Percentiles rank a stretch among this genome's conserved stretches.
phyloP scores from a whole-genome alignment of 768 basidiomycete species.

The Hypholoma fasciculare region DNA sequence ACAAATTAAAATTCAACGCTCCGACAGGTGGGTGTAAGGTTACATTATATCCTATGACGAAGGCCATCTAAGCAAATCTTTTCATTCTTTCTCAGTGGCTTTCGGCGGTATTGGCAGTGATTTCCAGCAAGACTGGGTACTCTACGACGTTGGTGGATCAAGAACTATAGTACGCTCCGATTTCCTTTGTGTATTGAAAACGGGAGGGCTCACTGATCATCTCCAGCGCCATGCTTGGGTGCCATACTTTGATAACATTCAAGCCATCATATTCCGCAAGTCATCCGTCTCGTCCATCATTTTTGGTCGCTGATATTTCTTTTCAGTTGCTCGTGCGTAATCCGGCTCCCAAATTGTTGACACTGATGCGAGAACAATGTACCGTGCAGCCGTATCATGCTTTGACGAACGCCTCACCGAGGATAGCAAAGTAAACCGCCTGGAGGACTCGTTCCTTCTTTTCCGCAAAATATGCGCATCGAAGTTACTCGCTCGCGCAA shows the following conservation, averaged over 20 bases:
- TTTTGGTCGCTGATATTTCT: constrained; percentile 14
- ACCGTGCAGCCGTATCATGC: constrained; percentile 38
- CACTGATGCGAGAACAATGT: constrained; percentile 21
- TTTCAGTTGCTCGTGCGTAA: constrained; percentile 51
- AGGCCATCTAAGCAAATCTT: not conserved
- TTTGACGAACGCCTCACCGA: constrained; percentile 52
- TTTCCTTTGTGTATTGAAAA: not conserved
- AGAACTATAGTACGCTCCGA: constrained; percentile 45
- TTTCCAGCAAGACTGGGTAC: constrained; percentile 55
- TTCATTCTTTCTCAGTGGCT: not conserved
- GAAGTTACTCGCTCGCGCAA: constrained; percentile 56
- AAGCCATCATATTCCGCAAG: constrained; percentile 75
- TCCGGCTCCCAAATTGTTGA: constrained; percentile 26
- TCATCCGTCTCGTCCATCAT: constrained; percentile 33
- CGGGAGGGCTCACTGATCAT: not conserved
- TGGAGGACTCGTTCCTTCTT: constrained; percentile 71
- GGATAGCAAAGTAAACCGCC: constrained; percentile 62
- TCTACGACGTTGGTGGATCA: constrained; percentile 72
- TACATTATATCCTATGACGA: not conserved
- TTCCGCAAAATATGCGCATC: constrained; percentile 66
- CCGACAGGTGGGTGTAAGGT: not conserved
- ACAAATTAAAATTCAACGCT: constrained; percentile 53
- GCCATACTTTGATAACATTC: constrained; percentile 70
- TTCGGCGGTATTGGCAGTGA: constrained; percentile 22
- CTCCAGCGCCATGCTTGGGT: constrained; percentile 70